Base-by-base conservation (phyloP, 148 eudicot species). In the Salicornia ramosissima region DNA sequence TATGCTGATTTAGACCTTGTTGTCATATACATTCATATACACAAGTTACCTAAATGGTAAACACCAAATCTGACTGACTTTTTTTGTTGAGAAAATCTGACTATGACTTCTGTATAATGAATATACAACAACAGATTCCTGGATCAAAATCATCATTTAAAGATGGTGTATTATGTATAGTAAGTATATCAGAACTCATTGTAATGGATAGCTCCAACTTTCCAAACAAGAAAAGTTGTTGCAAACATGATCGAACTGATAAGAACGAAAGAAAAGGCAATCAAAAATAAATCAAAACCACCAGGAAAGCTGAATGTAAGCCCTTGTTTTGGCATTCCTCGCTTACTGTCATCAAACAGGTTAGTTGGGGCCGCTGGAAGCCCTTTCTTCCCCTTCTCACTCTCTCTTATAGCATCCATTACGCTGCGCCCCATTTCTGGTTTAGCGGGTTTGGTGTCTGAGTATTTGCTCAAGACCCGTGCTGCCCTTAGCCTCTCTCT, bases 291-390 rank as follows among this genome's bases (percentile, higher is more conserved):
- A 68, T 90, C 98, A 24, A 69, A 21, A 40, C 98, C 98, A 42
- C 86, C 96, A 1, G 98, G 97, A 26, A 93, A 80, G 52, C 84
- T 81, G 54, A 88, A 88, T 16, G 95, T 90, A 83, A 86, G 85
- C 10, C 96, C 98, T 25, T 70, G 57, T 75, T 87, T 85, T 15
- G 98, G 95, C 89, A 93, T 71, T 68, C 98, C 98, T 18, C 98
- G 64, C 70, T 93, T 90, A 72, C 89, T 81, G 75, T 93, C 98
- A 63, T 93, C 98, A 2, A 93, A 74, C 72, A 93, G 10, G 79
- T 93, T 86, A 16, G 86, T 79, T n/a, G 98, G 98, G n/a, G 98
- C 98, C 78, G 84, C 87, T 5, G 98, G 98, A 72, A 93, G 96
- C 4, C 98, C 85, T 79, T 77, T 87, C 78, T 83, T 93, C 28